Conservation (phyloP, 345 rosid genomes). For the Laguncularia racemosa region DNA sequence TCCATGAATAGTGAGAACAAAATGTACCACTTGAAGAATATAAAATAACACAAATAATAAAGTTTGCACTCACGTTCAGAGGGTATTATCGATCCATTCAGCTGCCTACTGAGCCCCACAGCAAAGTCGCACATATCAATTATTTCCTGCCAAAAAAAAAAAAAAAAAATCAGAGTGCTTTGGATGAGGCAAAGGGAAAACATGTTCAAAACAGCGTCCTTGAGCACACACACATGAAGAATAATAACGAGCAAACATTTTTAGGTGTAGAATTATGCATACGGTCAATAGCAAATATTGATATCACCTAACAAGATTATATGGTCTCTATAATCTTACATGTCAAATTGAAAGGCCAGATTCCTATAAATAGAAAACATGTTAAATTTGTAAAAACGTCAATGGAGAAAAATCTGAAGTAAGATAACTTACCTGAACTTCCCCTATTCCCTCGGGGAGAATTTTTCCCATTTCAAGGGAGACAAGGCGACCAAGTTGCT, state of each 20-base stretch:
- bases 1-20: no score
- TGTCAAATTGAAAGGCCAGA: not conserved
- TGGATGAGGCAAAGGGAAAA: no score
- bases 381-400: not conserved
- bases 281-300: no score
- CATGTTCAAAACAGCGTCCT: no score
- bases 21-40: no score
- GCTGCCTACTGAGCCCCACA: slow-evolving; percentile 93
- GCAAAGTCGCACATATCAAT: slow-evolving; percentile 98
- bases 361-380: not conserved
- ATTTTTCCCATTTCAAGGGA: slow-evolving; percentile 99
- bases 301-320: not conserved
- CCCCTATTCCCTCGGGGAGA: slow-evolving; percentile 94
- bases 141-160: slow-evolving; percentile 96
- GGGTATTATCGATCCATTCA: slow-evolving; percentile 87
- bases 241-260: no score
- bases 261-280: no score
- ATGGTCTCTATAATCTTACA: not conserved
- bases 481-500: slow-evolving; percentile 75
- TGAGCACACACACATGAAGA: no score
- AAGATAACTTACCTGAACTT: slow-evolving; percentile 64
- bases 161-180: slow-evolving; percentile 11
- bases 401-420: not conserved
- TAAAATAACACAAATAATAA: slow-evolving; percentile 4
- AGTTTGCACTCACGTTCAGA: slow-evolving; percentile 77